Base-by-base conservation (phyloP, 805 yeast genomes). In the Kuraishia hungarica region DNA sequence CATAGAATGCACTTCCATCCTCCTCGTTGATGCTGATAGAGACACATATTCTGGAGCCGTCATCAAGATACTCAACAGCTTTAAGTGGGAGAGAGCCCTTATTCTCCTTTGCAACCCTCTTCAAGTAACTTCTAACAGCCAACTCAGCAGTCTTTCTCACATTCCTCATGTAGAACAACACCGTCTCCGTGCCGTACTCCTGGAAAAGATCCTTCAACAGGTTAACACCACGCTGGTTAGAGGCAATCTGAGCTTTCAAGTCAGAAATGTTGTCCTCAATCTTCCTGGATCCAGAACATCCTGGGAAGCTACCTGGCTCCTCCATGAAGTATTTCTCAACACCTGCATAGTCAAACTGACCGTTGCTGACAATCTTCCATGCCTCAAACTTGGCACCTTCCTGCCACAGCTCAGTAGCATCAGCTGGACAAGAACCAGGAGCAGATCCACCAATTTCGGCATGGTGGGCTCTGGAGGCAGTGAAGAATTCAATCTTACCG, bases 381-480 rank as follows among this genome's bases (percentile, higher is more conserved):
- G 82, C 71, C 55, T 74, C 74, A 51, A 81, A 78, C 22, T 79
- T 73, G 1, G 80, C 84, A 55, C 85, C 86, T 64, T 81, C 86
- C 57, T 80, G 80, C 57, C 66, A 75, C 47, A 81, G 71, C 46
- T 76, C 73, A 60, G 76, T 77, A 15, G 85, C 81, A 61, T 79
- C 70, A 2, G 85, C 78, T 22, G 83, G 79, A 72, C 77, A 79
- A 1, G 82, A 75, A 2, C 84, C 84, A 8, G 84, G 82, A 51
- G 81, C 72, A 52, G 81, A 74, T n/a, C 83, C 81, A 48, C 86
- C 86, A 61, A 81, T 81, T 59, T 81, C 86, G 23, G 85, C 80
- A 65, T 81, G 86, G 64, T 81, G 86, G 2, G 84, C 85, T 57
- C 86, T 69, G 1, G 84, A 74, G 3, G 85, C 86, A 20, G 78